Evolutionary conservation across 768 basidiomycete species (phyloP), one percentile per base, ranked within the genome.

Genomic region (Holtermannia corniformis): DNA sequence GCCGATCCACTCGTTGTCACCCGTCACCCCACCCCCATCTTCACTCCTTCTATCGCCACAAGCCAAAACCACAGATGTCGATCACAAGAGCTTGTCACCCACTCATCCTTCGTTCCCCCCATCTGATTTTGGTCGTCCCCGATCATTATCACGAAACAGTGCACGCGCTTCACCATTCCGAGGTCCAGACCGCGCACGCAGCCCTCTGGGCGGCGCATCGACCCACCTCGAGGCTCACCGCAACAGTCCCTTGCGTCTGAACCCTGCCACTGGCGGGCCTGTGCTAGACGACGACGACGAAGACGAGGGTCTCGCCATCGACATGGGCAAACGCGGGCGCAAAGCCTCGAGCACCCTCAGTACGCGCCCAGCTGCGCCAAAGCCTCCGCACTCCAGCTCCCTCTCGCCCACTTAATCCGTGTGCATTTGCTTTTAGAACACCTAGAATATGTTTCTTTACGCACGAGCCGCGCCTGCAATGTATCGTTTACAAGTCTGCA

Each of bases 261-360:
- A 13, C 23, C 20, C 24, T 21, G 19, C 41, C 1, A 12, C 42
- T 19, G 19, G 26, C 32, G 26, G 41, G 21, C 47, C 52, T 19
- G 42, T 44, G 4, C 27, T 49, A 22, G 61, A 46, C 10, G 63
- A 60, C 24, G 60, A 59, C 10, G 62, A 57, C 2, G 62, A 59
- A 12, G 65, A 64, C 44, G 58, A 59, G 20, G 70, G 67, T 1
- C 50, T 71, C 44, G 67, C 60, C 13, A 64, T 71, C 52, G 60
- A 57, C 10, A 44, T 68, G 11, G 60, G 59, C 3, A 53, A 37
- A 16, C 32, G 32, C 32, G 32, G 32, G 7, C 32, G 32, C 32
- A 37, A 37, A 16, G 32, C 32, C 16, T 37, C 32, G 7, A 7
- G 16, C 16, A 37, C 32, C 10, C 32, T 37, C 10, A 7, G 7